These are phyloP conservation scores for Combretum micranthum DNA, from an alignment of 345 rosid species.

Conservation along the genomic window DNA sequence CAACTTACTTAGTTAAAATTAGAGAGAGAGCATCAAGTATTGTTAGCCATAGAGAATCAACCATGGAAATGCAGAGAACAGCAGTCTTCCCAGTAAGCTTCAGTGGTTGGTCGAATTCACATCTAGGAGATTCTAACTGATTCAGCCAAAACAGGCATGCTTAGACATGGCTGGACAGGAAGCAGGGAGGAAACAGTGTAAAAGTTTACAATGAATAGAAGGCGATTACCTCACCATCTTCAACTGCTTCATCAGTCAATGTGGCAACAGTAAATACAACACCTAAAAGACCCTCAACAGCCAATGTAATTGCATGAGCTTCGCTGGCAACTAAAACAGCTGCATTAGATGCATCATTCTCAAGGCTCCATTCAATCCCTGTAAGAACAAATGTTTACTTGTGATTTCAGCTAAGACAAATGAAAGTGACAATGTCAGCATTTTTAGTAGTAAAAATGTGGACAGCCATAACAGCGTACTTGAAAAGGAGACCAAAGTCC, in stretches of 20 bases:
- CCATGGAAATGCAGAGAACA: slow-evolving; percentile 78
- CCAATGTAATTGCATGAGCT: slow-evolving; percentile 94
- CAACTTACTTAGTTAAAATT: slow-evolving; percentile 73
- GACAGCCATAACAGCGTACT: no score
- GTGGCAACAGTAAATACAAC: slow-evolving; percentile 94
- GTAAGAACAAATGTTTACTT: slow-evolving; percentile 10
- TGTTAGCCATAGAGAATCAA: slow-evolving; percentile 94
- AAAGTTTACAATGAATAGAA: slow-evolving; percentile 12
- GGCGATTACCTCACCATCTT: slow-evolving; percentile 71
- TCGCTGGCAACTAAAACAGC: slow-evolving; percentile 99
- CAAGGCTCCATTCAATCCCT: slow-evolving; percentile 99
- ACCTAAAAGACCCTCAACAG: slow-evolving; percentile 90
- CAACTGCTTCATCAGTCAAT: slow-evolving; percentile 93
- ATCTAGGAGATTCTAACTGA: slow-evolving; percentile 91
- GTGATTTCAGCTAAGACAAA: no score
- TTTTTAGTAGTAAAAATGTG: no score
- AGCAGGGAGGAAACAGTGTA: slow-evolving; percentile 4
- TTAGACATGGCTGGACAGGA: slow-evolving; percentile 4
- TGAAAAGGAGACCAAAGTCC: no score
- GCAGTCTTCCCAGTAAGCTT: slow-evolving; percentile 62
- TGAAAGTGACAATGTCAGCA: no score
- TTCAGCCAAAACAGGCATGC: slow-evolving; percentile 17
- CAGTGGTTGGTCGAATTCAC: slow-evolving; percentile 53
- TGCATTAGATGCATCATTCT: slow-evolving; percentile 94
- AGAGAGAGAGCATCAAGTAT: slow-evolving; percentile 95